A percentile compares a stretch with the other conserved stretches of the same genome.
Conservation (phyloP, 148 eudicot species). For the Rhododendron williamsianum region DNA sequence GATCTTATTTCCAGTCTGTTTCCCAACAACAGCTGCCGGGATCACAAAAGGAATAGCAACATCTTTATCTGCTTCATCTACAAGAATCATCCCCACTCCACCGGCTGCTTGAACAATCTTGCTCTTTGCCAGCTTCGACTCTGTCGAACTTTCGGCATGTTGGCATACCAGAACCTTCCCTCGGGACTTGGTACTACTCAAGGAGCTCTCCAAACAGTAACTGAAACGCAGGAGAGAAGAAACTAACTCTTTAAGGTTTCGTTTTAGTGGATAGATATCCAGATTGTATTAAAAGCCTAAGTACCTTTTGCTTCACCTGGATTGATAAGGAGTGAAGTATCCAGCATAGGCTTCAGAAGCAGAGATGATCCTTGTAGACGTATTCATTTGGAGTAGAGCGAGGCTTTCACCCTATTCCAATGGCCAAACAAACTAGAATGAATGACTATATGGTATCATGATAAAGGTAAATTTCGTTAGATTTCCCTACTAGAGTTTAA, state of each 20-base stretch:
- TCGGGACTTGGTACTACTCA: conserved; percentile 38
- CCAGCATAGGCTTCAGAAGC: conserved; percentile 47
- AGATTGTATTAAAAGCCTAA: conserved; percentile 12
- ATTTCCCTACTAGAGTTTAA: neutral
- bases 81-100: conserved; percentile 48
- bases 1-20: conserved; percentile 26
- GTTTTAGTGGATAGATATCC: neutral
- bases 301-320: conserved; percentile 60
- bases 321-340: conserved; percentile 56
- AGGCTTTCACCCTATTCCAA: conserved; percentile 45
- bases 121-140: conserved; percentile 45
- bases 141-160: conserved; percentile 45
- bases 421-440: neutral
- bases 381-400: conserved; percentile 24
- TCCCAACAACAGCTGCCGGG: conserved; percentile 44
- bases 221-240: conserved; percentile 18
- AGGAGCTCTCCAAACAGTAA: conserved; percentile 52
- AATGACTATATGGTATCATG: neutral
- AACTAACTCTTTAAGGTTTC: conserved; percentile 7
- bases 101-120: conserved; percentile 42
- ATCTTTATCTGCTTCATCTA: conserved; percentile 42
- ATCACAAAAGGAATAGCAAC: conserved; percentile 47
- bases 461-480: neutral
- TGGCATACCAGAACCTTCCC: conserved; percentile 42
- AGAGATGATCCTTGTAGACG: conserved; percentile 32